phyloP scores from a whole-genome alignment of 1,139 yeast genomes.

The Suhomyces kunorum region DNA sequence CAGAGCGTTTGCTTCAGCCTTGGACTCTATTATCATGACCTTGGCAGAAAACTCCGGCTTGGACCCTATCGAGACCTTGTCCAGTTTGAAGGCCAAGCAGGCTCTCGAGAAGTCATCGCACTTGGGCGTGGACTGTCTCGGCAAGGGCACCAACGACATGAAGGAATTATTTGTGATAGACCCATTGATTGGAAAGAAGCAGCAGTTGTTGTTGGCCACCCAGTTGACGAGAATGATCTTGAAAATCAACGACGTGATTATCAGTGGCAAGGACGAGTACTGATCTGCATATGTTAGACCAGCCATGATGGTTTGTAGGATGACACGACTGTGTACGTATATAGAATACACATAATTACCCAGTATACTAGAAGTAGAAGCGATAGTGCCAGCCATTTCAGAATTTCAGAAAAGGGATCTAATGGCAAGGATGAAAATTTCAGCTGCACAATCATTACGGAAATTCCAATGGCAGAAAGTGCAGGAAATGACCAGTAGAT shows the following conservation, averaged over 20 bases:
- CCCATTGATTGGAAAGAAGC: constrained; percentile 95
- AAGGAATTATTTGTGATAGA: constrained; percentile 92
- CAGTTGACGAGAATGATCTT: constrained; percentile 97
- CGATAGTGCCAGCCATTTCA: no score
- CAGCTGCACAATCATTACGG: no score
- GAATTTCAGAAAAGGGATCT: no score
- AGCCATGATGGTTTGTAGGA: not conserved
- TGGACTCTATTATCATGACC: constrained; percentile 91
- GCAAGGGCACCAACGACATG: constrained; percentile 87
- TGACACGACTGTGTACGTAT: not conserved
- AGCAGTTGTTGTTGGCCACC: constrained; percentile 91
- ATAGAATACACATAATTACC: not conserved
- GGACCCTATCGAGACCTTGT: constrained; percentile 87
- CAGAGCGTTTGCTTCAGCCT: constrained; percentile 89
- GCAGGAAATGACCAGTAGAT: no score
- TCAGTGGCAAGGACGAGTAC: constrained; percentile 83
- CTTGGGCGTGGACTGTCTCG: constrained; percentile 93
- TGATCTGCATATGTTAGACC: constrained; percentile 22
- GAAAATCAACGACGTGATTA: constrained; percentile 93
- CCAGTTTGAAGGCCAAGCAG: constrained; percentile 82
- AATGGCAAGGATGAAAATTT: no score
- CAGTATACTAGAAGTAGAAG: no score
- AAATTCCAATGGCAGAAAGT: no score
- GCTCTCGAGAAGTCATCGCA: constrained; percentile 67
- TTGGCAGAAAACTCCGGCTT: constrained; percentile 96